A percentile compares a stretch with the other conserved stretches of the same genome.
phyloP scores from a whole-genome alignment of 345 rosid species.

The Acer negundo region DNA sequence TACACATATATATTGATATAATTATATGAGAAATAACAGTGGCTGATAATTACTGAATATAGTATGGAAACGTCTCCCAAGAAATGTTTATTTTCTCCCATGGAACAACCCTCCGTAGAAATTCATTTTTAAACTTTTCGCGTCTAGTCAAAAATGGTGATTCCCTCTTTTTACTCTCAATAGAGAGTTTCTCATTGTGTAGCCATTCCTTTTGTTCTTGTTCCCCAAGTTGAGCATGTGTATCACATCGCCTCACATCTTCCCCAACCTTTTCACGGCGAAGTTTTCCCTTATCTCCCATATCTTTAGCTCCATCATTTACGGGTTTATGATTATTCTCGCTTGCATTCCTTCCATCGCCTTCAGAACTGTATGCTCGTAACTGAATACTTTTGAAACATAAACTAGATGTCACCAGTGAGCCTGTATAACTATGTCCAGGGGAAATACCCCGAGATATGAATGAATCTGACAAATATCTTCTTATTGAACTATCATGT shows the following conservation, averaged over 20 bases:
- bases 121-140: slow-evolving; percentile 79
- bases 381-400: slow-evolving; percentile 40
- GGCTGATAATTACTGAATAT: slow-evolving; percentile 68
- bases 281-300: slow-evolving; percentile 52
- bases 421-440: slow-evolving; percentile 25
- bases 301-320: slow-evolving; percentile 47
- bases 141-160: slow-evolving; percentile 69
- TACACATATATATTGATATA: neutral
- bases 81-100: slow-evolving; percentile 93
- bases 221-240: slow-evolving; percentile 79
- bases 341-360: slow-evolving; percentile 81
- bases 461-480: slow-evolving; percentile 33
- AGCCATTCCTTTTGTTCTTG: slow-evolving; percentile 99
- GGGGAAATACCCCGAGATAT: slow-evolving; percentile 26
- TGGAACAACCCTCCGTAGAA: slow-evolving; percentile 76
- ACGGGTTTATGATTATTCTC: slow-evolving; percentile 60
- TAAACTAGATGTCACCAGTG: slow-evolving; percentile 22
- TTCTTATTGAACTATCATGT: slow-evolving; percentile 38
- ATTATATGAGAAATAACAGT: slow-evolving; percentile 11
- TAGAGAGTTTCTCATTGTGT: slow-evolving; percentile 64
- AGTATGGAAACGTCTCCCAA: slow-evolving; percentile 91
- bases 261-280: slow-evolving; percentile 28
- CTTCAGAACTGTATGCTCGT: slow-evolving; percentile 73
- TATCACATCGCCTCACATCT: slow-evolving; percentile 45
- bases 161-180: slow-evolving; percentile 78